Evolutionary conservation across 2,329 filamentous ascomycete species (phyloP).

Genomic region (Fusarium protoensiforme): DNA sequence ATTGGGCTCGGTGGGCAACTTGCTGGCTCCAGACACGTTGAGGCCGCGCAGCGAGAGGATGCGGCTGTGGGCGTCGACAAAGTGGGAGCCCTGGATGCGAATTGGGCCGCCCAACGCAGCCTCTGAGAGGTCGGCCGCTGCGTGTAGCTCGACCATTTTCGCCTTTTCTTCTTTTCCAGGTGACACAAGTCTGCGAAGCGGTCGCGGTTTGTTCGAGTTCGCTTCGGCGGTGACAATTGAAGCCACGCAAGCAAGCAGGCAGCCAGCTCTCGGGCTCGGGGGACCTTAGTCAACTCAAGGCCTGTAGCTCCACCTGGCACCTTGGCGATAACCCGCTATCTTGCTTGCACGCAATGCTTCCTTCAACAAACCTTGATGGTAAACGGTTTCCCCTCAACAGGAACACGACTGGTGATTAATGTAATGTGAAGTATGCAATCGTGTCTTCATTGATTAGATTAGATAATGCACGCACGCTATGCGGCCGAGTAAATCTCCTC

Average conservation of each 20-base stretch:
- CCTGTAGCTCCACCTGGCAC: conserved; percentile 27
- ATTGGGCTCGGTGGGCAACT: conserved; percentile 51
- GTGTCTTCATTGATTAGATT: conserved; percentile 24
- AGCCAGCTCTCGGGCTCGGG: neutral
- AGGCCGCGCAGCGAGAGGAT: conserved; percentile 54
- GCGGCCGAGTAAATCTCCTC: conserved; percentile 4
- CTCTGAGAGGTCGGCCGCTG: conserved; percentile 50
- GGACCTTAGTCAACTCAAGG: conserved; percentile 2
- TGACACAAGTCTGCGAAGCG: conserved; percentile 7
- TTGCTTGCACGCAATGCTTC: neutral
- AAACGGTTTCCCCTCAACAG: neutral
- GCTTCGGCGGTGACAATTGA: neutral
- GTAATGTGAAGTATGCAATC: neutral
- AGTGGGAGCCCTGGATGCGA: conserved; percentile 43
- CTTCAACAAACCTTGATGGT: neutral
- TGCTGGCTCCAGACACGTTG: conserved; percentile 55
- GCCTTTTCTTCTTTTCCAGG: neutral
- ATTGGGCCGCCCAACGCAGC: conserved; percentile 48
- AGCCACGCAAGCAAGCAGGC: conserved; percentile 22
- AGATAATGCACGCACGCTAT: conserved; percentile 24
- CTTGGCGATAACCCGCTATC: conserved; percentile 18
- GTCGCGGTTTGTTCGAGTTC: conserved; percentile 12
- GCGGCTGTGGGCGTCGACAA: conserved; percentile 51
- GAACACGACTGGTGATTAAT: neutral
- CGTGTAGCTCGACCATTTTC: conserved; percentile 34